phyloP scores from a whole-genome alignment of 2,329 filamentous ascomycete species.

The Fonsecaea pugnacius region DNA sequence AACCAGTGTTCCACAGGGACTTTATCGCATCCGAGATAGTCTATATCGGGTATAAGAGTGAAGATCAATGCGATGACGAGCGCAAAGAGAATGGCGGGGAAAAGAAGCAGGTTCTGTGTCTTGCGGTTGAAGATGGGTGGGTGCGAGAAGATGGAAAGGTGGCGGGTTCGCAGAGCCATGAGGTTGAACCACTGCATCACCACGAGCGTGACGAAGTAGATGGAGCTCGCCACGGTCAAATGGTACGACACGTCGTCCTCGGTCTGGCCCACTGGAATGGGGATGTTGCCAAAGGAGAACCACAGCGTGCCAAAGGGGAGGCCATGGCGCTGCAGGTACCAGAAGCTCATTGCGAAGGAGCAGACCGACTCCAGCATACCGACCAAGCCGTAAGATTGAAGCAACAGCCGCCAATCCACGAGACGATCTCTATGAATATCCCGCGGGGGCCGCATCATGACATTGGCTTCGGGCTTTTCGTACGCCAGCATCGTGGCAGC shows the following conservation, averaged over 20 bases:
- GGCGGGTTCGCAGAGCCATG: conserved; percentile 68
- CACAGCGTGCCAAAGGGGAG: conserved; percentile 68
- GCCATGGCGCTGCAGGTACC: conserved; percentile 65
- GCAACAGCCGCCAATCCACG: conserved; percentile 72
- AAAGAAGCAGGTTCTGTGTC: conserved; percentile 70
- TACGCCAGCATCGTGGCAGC: conserved; percentile 75
- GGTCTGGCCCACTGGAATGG: conserved; percentile 40
- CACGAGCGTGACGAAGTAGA: conserved; percentile 80
- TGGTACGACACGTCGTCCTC: conserved; percentile 60
- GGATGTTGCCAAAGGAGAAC: conserved; percentile 67
- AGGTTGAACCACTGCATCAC: conserved; percentile 78
- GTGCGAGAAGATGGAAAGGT: conserved; percentile 72
- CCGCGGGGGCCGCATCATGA: conserved; percentile 70
- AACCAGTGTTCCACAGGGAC: conserved; percentile 78
- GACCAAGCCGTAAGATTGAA: conserved; percentile 73
- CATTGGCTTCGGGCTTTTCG: conserved; percentile 75
- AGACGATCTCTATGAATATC: conserved; percentile 71
- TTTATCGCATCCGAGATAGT: conserved; percentile 64
- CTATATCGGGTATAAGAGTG: conserved; percentile 68
- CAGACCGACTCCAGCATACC: conserved; percentile 66
- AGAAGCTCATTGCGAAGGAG: conserved; percentile 69
- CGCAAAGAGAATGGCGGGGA: conserved; percentile 72
- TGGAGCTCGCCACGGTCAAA: conserved; percentile 68
- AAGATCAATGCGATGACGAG: conserved; percentile 71
- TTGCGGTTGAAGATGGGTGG: conserved; percentile 67